Evolutionary conservation across 2,329 filamentous ascomycete genomes (phyloP).

Genomic region (Cladobotryum protrusum): DNA sequence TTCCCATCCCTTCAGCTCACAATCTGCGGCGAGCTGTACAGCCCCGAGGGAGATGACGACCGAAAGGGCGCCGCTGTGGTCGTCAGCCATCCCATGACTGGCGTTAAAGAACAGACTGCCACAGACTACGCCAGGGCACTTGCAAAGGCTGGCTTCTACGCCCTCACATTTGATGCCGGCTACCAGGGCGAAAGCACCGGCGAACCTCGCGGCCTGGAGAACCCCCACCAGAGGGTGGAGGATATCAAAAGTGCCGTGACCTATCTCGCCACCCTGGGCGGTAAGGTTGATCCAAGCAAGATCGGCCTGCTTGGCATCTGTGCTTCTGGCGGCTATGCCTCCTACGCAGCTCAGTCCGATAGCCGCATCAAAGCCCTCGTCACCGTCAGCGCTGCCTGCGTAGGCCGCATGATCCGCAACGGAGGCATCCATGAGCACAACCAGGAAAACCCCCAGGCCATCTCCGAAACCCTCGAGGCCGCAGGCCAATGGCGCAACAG

Average conservation of each 20-base stretch:
- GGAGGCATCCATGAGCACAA: conserved; percentile 3
- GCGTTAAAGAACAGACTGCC: conserved; percentile 34
- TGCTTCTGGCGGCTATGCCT: conserved; percentile 30
- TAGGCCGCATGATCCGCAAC: conserved; percentile 24
- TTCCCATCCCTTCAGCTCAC: conserved; percentile 5
- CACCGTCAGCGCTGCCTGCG: conserved; percentile 23
- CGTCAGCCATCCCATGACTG: conserved; percentile 25
- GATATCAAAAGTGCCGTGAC: conserved; percentile 30
- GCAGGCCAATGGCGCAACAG: conserved; percentile 5
- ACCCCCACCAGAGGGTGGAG: conserved; percentile 31
- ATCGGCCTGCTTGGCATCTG: conserved; percentile 36
- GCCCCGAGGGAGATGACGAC: conserved; percentile 1
- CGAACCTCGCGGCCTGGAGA: conserved; percentile 30
- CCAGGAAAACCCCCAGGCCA: conserved; percentile 4
- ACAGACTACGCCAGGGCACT: conserved; percentile 26
- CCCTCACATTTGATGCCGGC: conserved; percentile 31
- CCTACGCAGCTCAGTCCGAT: conserved; percentile 30
- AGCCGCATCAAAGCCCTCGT: conserved; percentile 33
- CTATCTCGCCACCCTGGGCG: conserved; percentile 23
- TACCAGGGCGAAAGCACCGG: conserved; percentile 33
- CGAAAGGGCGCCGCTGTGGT: conserved; percentile 17
- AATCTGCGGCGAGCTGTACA: conserved; percentile 8
- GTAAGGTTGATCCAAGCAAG: conserved; percentile 23
- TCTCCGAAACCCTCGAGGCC: conserved; percentile 4
- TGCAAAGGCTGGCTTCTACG: conserved; percentile 25